phyloP scores from a whole-genome alignment of 225 moss, liverwort and hornwort species.

The Sphagnum tenellum region DNA sequence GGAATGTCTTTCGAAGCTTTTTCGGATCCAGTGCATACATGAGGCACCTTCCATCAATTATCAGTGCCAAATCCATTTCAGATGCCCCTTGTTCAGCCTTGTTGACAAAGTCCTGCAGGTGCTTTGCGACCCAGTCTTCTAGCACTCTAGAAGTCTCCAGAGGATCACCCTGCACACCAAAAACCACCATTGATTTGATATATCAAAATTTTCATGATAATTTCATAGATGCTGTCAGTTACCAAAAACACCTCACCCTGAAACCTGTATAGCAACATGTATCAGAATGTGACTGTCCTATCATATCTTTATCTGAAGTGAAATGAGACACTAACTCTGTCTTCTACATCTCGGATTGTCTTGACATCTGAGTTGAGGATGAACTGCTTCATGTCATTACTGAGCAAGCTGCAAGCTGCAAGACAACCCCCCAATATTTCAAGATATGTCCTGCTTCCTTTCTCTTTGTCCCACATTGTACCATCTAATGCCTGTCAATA shows the following conservation, averaged over 20 bases:
- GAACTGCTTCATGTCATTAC: slow-evolving; percentile 88
- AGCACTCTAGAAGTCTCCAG: slow-evolving; percentile 72
- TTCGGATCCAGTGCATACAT: slow-evolving; percentile 88
- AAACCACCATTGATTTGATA: not conserved
- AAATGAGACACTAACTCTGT: slow-evolving; percentile 42
- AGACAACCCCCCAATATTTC: slow-evolving; percentile 7
- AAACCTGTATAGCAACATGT: not conserved
- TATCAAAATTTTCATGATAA: not conserved
- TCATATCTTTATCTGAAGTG: not conserved
- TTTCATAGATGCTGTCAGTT: too few relatives aligned
- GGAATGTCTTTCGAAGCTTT: slow-evolving; percentile 47
- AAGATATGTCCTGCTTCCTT: not conserved
- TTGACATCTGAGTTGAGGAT: slow-evolving; percentile 84
- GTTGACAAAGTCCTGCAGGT: slow-evolving; percentile 47
- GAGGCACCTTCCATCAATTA: slow-evolving; percentile 89
- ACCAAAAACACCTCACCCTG: not conserved
- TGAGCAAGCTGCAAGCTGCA: slow-evolving; percentile 91
- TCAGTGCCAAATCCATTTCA: slow-evolving; percentile 67
- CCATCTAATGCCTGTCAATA: slow-evolving; percentile 4
- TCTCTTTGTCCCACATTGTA: slow-evolving; percentile 1
- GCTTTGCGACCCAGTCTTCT: slow-evolving; percentile 48
- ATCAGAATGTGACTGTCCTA: not conserved
- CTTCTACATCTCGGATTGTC: slow-evolving; percentile 81
- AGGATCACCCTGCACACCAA: slow-evolving; percentile 52
- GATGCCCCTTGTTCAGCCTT: slow-evolving; percentile 35